A percentile compares a stretch with the other conserved stretches of the same genome.
phyloP scores from a whole-genome alignment of 805 yeast genomes.

The Kockiozyma suomiensis region DNA sequence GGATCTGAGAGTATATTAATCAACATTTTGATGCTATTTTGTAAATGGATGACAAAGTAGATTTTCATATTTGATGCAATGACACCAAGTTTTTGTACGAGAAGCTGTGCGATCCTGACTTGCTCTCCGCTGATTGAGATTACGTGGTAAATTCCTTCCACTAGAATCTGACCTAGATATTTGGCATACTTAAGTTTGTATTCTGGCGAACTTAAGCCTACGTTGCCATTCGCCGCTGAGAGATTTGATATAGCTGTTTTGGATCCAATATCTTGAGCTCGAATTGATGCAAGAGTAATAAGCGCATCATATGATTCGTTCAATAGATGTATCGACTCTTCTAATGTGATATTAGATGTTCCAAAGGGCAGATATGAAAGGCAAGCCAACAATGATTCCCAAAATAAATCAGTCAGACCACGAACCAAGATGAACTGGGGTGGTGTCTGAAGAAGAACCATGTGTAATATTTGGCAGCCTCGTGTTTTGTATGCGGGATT shows the following conservation, averaged over 20 bases:
- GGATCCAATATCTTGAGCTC: conserved; percentile 17
- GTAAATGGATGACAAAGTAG: conserved; percentile 17
- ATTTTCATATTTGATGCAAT: conserved; percentile 18
- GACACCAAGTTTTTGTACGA: conserved; percentile 9
- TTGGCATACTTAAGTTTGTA: conserved; percentile 6
- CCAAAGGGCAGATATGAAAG: conserved; percentile 28
- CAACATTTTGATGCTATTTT: conserved; percentile 9
- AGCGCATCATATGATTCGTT: conserved; percentile 13
- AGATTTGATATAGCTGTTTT: conserved; percentile 6
- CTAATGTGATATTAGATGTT: conserved; percentile 18
- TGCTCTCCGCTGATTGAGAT: conserved; percentile 21
- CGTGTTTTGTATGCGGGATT: conserved; percentile 18
- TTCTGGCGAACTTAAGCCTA: not conserved
- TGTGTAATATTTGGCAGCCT: conserved; percentile 11
- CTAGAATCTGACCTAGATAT: conserved; percentile 7
- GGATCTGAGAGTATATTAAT: conserved; percentile 26
- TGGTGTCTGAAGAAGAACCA: not conserved
- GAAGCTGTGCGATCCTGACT: conserved; percentile 20
- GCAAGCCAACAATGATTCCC: conserved; percentile 28
- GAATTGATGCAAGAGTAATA: conserved; percentile 12
- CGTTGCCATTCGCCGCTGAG: not conserved
- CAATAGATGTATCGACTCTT: conserved; percentile 15
- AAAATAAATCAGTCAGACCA: conserved; percentile 27
- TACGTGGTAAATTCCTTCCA: conserved; percentile 21
- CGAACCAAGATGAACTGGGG: conserved; percentile 22